Conservation (phyloP, 2,329 filamentous ascomycete species). For the Aspergillus amoenus region DNA sequence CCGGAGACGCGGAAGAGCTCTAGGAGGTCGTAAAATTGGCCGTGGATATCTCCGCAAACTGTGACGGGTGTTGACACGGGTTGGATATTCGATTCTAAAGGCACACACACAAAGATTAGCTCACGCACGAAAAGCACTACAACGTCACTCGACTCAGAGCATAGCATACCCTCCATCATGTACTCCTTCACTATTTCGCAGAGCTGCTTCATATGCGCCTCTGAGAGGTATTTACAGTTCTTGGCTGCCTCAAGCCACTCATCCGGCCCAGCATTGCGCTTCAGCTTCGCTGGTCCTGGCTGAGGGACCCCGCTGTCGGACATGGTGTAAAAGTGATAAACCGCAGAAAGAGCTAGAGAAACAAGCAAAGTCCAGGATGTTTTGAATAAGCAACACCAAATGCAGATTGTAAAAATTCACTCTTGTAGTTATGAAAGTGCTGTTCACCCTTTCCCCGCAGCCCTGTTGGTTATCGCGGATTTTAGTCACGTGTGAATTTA, state of each 20-base stretch:
- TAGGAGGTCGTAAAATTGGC: conserved; percentile 96
- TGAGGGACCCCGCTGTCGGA: conserved; percentile 68
- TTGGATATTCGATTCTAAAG: conserved; percentile 91
- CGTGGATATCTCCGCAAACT: conserved; percentile 96
- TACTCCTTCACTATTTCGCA: conserved; percentile 99
- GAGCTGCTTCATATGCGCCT: conserved; percentile 95
- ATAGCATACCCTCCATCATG: conserved; percentile 81
- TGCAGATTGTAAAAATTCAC: neutral
- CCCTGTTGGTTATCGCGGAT: conserved; percentile 8
- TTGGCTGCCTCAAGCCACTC: conserved; percentile 97
- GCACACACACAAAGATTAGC: conserved; percentile 14
- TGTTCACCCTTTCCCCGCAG: conserved; percentile 7
- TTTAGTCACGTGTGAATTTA: conserved; percentile 8
- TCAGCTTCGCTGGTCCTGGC: conserved; percentile 84
- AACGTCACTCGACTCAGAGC: neutral
- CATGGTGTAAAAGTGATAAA: conserved; percentile 28
- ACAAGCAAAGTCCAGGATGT: neutral
- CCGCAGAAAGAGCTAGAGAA: neutral
- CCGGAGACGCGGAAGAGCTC: conserved; percentile 96
- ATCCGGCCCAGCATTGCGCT: conserved; percentile 80
- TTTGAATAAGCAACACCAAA: neutral
- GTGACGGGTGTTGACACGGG: conserved; percentile 96
- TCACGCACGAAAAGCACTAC: neutral
- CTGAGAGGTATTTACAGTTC: conserved; percentile 94
- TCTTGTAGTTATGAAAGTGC: conserved; percentile 1